Base-by-base conservation (phyloP, 345 rosid species). In the Camelina sativa region DNA sequence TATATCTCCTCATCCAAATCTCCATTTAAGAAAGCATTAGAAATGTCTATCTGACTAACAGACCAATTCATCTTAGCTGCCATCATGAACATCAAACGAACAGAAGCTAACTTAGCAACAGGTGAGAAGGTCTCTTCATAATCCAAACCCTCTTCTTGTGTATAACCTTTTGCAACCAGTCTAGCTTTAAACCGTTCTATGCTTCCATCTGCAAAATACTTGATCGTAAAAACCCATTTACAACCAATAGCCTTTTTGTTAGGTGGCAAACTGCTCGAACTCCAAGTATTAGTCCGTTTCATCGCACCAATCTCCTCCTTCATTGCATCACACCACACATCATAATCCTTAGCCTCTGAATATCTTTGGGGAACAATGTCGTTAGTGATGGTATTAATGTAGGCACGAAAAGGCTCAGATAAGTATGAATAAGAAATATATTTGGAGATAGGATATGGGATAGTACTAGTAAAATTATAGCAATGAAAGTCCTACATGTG, bases 361-460 rank as follows among this genome's bases (percentile, higher is more conserved):
- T 13, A 57, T 7, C 1, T 30, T 57, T 15, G 0, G 0, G 41
- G 41, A 2, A 15, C 8, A 2, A 5, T 15, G 8, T 5, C 3
- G 2, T 17, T 38, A 2, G 47, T 37, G 30, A 59, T 17, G 1
- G 2, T 5, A 3, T 38, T 38, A 10, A 38, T 3, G 4, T 38
- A 61, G 20, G 3, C 65, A 11, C 0, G 4, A 1, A 61, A 61
- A 61, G 50, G 32, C 50, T 40, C 17, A 61, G 7, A 61, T 40
- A 61, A 0, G 3, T 20, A 11, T 2, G 66, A 61, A 22, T 61
- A 61, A 20, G 50, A 61, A 1, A 61, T 40, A 61, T 2, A 61
- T 0, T 40, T 7, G 0, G 17, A 0, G 0, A 61, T 37, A 0
- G 47, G 47, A 32, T 32, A 32, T 6, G 3, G 3, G 35, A 32